phyloP scores from a whole-genome alignment of 805 yeast species.

The Candida golubevii region DNA sequence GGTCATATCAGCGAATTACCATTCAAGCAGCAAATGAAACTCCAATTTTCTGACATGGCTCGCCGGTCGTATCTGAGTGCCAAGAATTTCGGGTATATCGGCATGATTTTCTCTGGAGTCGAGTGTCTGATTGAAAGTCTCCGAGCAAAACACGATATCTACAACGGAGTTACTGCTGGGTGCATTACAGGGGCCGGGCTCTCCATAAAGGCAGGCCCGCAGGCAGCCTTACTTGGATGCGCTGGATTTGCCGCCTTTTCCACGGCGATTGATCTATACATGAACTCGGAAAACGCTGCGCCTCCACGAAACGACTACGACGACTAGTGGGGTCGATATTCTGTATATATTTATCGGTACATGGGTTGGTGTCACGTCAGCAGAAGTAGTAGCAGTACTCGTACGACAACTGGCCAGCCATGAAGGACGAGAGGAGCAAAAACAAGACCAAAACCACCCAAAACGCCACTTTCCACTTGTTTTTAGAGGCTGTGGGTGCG shows the following conservation, averaged over 20 bases:
- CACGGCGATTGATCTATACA: constrained; percentile 50
- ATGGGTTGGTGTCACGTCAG: constrained; percentile 8
- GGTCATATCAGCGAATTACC: constrained; percentile 77
- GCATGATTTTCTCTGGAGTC: constrained; percentile 20
- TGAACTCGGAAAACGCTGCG: constrained; percentile 17
- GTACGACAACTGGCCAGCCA: constrained; percentile 30
- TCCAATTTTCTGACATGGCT: constrained; percentile 91
- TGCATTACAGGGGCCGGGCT: constrained; percentile 96
- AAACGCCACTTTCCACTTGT: constrained; percentile 1
- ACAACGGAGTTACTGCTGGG: constrained; percentile 90
- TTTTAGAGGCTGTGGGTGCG: too few species aligned
- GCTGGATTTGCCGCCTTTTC: constrained; percentile 97
- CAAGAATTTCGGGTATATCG: constrained; percentile 57
- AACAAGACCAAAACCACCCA: constrained; percentile 7
- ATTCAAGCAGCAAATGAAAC: constrained; percentile 84
- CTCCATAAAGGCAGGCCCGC: constrained; percentile 90
- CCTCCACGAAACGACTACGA: constrained; percentile 92
- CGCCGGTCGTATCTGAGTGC: constrained; percentile 83
- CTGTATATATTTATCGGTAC: background rate
- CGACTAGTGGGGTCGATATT: constrained; percentile 19
- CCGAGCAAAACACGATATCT: constrained; percentile 68
- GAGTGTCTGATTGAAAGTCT: constrained; percentile 19
- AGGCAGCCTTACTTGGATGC: constrained; percentile 86
- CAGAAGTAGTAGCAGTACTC: constrained; percentile 41
- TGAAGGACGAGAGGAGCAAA: constrained; percentile 20